phyloP scores from a whole-genome alignment of 78 protist genomes.

The Dictyostelium brefeldianum region DNA sequence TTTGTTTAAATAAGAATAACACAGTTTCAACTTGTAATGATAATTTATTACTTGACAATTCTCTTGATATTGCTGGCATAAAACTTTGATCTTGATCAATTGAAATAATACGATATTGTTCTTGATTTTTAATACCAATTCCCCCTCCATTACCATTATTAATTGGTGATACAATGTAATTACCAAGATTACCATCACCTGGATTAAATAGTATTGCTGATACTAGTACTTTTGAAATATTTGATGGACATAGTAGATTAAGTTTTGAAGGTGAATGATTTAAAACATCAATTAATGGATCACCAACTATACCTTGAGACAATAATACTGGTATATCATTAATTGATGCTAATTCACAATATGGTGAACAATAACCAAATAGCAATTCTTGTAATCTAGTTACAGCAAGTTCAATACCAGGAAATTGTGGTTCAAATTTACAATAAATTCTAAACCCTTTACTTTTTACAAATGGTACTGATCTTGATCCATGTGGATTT shows the following conservation, averaged over 20 bases:
- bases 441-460: constrained; percentile 14
- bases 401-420: not conserved
- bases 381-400: not conserved
- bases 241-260: not conserved
- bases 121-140: not conserved
- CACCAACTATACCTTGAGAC: not conserved
- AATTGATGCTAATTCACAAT: not conserved
- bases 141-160: not conserved
- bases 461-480: constrained; percentile 5
- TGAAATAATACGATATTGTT: not conserved
- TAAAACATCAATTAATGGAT: not conserved
- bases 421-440: constrained; percentile 13
- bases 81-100: constrained; percentile 11
- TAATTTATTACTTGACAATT: not conserved
- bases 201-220: constrained; percentile 10
- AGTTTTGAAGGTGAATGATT: not conserved
- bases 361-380: constrained; percentile 11
- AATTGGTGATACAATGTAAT: constrained; percentile 14
- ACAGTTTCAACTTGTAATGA: constrained; percentile 23
- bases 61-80: constrained; percentile 7
- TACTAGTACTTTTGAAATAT: not conserved
- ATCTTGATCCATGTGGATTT: not conserved
- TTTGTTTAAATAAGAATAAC: constrained; percentile 3
- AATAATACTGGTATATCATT: not conserved
- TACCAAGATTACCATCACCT: constrained; percentile 19